Conservation (phyloP, 2,329 filamentous ascomycete genomes). For the Neopestalotiopsis clavispora region DNA sequence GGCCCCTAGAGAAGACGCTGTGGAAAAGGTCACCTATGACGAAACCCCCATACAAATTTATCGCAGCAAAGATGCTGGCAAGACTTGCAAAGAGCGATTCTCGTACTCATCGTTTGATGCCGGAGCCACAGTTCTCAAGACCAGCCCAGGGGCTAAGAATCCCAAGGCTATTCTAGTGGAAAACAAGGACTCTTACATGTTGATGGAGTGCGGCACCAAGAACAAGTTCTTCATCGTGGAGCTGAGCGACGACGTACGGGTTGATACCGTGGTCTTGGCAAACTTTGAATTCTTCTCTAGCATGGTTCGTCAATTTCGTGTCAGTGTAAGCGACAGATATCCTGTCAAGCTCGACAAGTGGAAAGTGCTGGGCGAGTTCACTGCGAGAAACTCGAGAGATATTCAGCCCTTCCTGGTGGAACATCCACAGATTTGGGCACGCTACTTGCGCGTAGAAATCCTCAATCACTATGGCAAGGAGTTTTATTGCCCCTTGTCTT, state of each 20-base stretch:
- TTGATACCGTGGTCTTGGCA: conserved; percentile 95
- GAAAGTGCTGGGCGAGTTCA: conserved; percentile 86
- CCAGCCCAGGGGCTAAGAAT: conserved; percentile 84
- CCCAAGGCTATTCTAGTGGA: conserved; percentile 88
- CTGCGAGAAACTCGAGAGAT: conserved; percentile 89
- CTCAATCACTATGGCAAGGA: conserved; percentile 94
- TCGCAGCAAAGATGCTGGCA: conserved; percentile 90
- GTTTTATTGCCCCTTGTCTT: conserved; percentile 91
- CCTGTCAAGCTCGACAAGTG: conserved; percentile 92
- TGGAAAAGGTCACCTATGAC: conserved; percentile 51
- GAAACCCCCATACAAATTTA: conserved; percentile 58
- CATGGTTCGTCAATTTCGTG: conserved; percentile 87
- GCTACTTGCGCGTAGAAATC: conserved; percentile 91
- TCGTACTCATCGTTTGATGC: conserved; percentile 98
- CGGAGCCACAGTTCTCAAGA: conserved; percentile 90
- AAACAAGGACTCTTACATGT: conserved; percentile 98
- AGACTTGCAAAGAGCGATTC: conserved; percentile 96
- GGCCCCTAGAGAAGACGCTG: conserved; percentile 31
- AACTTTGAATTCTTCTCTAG: conserved; percentile 99
- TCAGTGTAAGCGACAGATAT: conserved; percentile 93
- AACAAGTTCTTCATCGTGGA: conserved; percentile 97
- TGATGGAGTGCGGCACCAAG: conserved; percentile 83
- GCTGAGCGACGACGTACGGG: conserved; percentile 82
- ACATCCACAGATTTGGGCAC: conserved; percentile 93
- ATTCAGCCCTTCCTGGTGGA: conserved; percentile 95